phyloP scores from a whole-genome alignment of 2,329 filamentous ascomycete genomes.

The Neonectria coccinea region DNA sequence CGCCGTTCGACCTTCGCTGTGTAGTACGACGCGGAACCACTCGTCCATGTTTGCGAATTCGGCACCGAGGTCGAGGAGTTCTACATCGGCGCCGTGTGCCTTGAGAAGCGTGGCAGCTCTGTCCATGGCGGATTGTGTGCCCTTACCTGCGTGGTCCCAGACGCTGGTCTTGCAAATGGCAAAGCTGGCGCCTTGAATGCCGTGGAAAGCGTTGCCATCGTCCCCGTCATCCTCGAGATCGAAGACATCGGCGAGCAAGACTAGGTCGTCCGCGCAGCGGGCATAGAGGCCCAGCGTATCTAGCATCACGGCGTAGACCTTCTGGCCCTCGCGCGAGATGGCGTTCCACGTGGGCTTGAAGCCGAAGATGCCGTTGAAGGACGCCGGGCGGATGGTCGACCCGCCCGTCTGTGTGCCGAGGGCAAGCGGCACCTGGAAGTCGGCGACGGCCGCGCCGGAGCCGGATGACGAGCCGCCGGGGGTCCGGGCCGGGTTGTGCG shows the following conservation, averaged over 20 bases:
- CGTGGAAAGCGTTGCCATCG: conserved; percentile 51
- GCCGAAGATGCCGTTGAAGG: conserved; percentile 75
- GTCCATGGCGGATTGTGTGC: conserved; percentile 58
- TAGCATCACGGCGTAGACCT: conserved; percentile 68
- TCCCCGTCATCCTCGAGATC: conserved; percentile 58
- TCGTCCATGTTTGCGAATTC: conserved; percentile 62
- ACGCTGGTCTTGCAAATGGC: conserved; percentile 67
- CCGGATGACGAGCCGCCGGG: conserved; percentile 77
- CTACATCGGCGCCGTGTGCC: conserved; percentile 64
- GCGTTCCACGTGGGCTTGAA: conserved; percentile 76
- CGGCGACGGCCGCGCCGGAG: conserved; percentile 74
- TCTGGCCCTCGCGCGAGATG: conserved; percentile 72
- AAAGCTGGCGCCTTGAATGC: conserved; percentile 64
- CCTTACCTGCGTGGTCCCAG: conserved; percentile 63
- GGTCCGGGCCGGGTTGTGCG: conserved; percentile 73
- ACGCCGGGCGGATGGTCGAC: conserved; percentile 72
- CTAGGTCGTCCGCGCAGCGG: conserved; percentile 68
- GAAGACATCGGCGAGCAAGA: conserved; percentile 67
- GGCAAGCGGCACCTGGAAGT: conserved; percentile 70
- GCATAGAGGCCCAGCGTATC: conserved; percentile 74
- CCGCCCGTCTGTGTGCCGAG: conserved; percentile 77
- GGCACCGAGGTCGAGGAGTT: conserved; percentile 66
- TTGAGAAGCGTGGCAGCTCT: conserved; percentile 55
- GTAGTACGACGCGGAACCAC: conserved; percentile 66
- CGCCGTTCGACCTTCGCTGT: conserved; percentile 63